These are phyloP conservation scores for Leccinum ochraceum DNA, from an alignment of 768 basidiomycete genomes.

Conservation along the genomic window DNA sequence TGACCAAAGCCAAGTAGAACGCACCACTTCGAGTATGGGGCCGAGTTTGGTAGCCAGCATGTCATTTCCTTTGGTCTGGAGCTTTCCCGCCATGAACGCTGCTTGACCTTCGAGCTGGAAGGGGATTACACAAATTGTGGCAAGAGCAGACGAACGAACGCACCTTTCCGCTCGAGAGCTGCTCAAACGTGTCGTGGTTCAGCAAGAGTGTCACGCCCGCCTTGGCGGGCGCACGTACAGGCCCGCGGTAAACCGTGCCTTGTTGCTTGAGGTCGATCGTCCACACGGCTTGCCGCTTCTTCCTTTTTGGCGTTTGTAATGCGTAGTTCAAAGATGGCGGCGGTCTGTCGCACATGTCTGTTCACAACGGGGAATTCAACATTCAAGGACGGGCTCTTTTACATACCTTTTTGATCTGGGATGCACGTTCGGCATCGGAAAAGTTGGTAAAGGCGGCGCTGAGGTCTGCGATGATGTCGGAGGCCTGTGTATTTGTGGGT, in stretches of 20 bases:
- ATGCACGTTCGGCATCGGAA: constrained; percentile 62
- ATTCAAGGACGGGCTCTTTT: too few species aligned
- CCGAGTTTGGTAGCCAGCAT: constrained; percentile 95
- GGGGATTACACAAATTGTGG: background rate
- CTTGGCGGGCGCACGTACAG: constrained; percentile 48
- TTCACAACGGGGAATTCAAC: too few species aligned
- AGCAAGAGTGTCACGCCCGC: constrained; percentile 82
- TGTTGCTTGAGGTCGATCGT: constrained; percentile 92
- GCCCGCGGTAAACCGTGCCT: constrained; percentile 74
- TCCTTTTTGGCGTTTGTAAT: constrained; percentile 73
- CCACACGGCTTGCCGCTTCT: constrained; percentile 60
- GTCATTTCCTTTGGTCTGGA: constrained; percentile 93
- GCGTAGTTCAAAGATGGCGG: constrained; percentile 84
- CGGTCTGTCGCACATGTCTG: constrained; percentile 50
- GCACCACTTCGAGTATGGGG: constrained; percentile 69
- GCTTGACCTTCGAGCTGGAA: constrained; percentile 84
- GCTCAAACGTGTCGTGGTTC: constrained; percentile 70
- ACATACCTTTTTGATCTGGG: constrained; percentile 70
- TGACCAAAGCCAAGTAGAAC: background rate
- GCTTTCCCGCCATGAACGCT: constrained; percentile 93
- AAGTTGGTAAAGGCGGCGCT: constrained; percentile 50
- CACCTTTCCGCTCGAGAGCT: constrained; percentile 75
- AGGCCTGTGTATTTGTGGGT: constrained; percentile 47
- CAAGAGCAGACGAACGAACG: constrained; percentile 9
- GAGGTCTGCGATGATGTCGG: constrained; percentile 61